phyloP scores from a whole-genome alignment of 345 rosid genomes.

The Aurinia saxatilis region DNA sequence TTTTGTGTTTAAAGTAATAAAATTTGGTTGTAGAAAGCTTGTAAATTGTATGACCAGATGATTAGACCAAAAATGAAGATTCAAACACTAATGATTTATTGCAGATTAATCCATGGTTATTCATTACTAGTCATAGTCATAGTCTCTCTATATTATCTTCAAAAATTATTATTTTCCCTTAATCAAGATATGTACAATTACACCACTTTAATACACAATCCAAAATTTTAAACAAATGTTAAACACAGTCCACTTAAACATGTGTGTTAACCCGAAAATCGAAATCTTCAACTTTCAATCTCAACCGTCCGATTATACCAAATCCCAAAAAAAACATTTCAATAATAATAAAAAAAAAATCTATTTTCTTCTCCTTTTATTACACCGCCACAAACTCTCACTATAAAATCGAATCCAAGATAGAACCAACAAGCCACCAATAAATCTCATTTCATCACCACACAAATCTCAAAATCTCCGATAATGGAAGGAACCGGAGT shows the following conservation, averaged over 20 bases:
- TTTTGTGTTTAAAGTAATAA: not conserved
- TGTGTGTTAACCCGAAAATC: slow-evolving; percentile 10
- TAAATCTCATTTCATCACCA: not conserved
- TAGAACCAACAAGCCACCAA: slow-evolving; percentile 25
- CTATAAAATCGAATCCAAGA: slow-evolving; percentile 24
- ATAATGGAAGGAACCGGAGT: slow-evolving; percentile 70
- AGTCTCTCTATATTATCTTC: too few relatives aligned
- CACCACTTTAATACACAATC: too few relatives aligned
- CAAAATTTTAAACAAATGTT: too few relatives aligned
- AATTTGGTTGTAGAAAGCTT: not conserved
- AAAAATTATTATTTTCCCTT: too few relatives aligned
- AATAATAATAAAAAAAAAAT: not conserved
- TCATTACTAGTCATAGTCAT: too few relatives aligned
- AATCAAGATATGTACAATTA: too few relatives aligned
- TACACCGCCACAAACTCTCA: slow-evolving; percentile 25
- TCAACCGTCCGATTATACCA: slow-evolving; percentile 11
- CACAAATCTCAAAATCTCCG: not conserved
- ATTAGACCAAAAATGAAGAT: not conserved
- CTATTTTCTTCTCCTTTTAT: not conserved
- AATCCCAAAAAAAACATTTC: not conserved
- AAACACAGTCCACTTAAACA: not conserved
- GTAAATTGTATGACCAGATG: too few relatives aligned
- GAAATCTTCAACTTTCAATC: not conserved
- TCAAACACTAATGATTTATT: not conserved
- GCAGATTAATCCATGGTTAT: not conserved